Percentiles rank a stretch among this genome's conserved stretches.
Evolutionary conservation across 2,329 filamentous ascomycete genomes (phyloP).

Genomic region (Colletotrichum echinochloae): DNA sequence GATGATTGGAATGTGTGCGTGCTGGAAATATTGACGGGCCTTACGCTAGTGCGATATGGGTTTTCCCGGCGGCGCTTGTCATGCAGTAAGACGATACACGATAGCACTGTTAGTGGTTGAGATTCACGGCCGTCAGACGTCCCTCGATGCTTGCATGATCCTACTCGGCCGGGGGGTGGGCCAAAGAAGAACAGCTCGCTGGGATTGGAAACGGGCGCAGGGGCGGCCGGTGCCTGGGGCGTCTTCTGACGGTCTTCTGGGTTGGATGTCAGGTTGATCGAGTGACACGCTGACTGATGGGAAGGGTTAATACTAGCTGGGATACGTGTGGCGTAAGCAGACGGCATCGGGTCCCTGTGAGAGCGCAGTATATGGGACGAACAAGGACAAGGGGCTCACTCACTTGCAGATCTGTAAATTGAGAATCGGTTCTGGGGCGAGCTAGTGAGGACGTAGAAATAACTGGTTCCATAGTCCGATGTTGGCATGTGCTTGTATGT

Average conservation of each 20-base stretch:
- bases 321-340: not conserved
- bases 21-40: not conserved
- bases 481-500: not conserved
- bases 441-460: no score
- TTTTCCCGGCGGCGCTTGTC: not conserved
- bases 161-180: not conserved
- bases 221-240: not conserved
- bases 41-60: not conserved
- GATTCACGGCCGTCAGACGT: not conserved
- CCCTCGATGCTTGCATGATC: not conserved
- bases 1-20: not conserved
- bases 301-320: no score
- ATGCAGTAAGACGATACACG: slow-evolving; percentile 12
- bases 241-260: no score
- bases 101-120: not conserved
- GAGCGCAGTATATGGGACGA: not conserved
- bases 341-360: not conserved
- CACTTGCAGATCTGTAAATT: no score
- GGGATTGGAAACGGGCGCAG: not conserved
- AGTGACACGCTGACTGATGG: not conserved
- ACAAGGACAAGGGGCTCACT: no score
- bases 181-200: not conserved
- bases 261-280: not conserved
- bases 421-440: no score
- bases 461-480: not conserved